Base-by-base conservation (phyloP, 768 basidiomycete genomes). In the Candolleomyces eurysporus region DNA sequence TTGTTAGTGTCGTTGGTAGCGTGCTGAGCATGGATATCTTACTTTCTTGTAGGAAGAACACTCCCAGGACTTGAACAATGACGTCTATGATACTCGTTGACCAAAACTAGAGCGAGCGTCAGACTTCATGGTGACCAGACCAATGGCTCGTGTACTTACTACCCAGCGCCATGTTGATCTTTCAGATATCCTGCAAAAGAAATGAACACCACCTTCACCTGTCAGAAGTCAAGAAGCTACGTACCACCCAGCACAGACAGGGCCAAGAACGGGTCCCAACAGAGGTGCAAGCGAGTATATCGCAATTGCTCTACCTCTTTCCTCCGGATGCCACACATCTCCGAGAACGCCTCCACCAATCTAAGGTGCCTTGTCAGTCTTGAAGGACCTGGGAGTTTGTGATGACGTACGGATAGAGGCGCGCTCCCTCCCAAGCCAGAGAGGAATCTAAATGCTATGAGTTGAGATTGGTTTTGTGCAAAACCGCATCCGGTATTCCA, bases 351-450 rank as follows among this genome's bases (percentile, higher is more conserved):
- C 90, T 22, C 87, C 90, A 54, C 89, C 90, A 54, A 80, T 69
- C 80, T 82, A 36, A 36, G 32, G 7, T n/a, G 11, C 58, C 22
- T 31, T 9, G 56, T 52, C 26, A 50, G 9, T 17, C 42, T 31
- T 4, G 5, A 22, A 76, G 76, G 1, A 81, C 11, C 76, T 75
- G 3, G 75, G 67, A 2, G 77, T 62, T 64, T 79, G 75, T 14
- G 77, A 76, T 58, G 78, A 67, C 77, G n/a, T 64, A 90, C 83
- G 5, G 84, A 72, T 1, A 90, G 73, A 6, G 90, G 87, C 0
- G 89, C 90, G 57, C 87, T 86, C 0, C 90, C 91, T 30, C 90
- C 91, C 1, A 92, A 61, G 2, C 90, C 90, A 1, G 89, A 73
- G 2, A 91, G 71, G 64, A 92, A 84, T 19, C 90, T 82, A 66